These are phyloP conservation scores for Cyclotella choctawhatcheeana DNA, from an alignment of 108 stramenopile genomes.

Conservation along the genomic window DNA sequence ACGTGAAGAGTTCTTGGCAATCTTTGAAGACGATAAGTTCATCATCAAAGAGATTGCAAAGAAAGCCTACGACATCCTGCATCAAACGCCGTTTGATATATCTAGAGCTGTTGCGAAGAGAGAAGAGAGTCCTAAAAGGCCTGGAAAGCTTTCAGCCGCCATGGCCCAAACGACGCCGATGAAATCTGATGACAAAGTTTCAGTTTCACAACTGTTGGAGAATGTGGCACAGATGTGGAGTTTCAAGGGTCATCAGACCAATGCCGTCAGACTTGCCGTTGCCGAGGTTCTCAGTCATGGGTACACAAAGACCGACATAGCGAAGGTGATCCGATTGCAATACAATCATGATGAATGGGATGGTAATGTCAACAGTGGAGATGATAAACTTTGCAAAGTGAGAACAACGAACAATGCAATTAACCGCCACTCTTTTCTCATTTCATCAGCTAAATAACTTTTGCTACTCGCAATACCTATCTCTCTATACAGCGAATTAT, in stretches of 20 bases:
- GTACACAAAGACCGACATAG: slow-evolving; percentile 7
- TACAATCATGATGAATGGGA: not conserved
- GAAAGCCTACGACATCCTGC: slow-evolving; percentile 1
- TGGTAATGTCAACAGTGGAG: slow-evolving; percentile 4
- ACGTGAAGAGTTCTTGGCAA: slow-evolving; percentile 17
- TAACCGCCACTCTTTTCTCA: not conserved
- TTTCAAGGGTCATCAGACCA: slow-evolving; percentile 8
- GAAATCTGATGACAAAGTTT: not conserved
- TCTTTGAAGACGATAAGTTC: slow-evolving; percentile 23
- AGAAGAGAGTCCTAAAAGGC: not conserved
- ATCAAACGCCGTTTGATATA: slow-evolving; percentile 14
- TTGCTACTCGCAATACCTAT: too few species aligned
- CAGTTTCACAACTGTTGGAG: not conserved
- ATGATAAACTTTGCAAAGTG: slow-evolving; percentile 8
- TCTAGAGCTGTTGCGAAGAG: slow-evolving; percentile 3
- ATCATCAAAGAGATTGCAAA: slow-evolving; percentile 20
- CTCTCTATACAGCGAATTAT: slow-evolving; percentile 8
- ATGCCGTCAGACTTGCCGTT: not conserved
- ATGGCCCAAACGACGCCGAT: not conserved
- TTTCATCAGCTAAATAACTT: not conserved
- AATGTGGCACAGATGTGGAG: slow-evolving; percentile 8
- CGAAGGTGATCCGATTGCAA: slow-evolving; percentile 4
- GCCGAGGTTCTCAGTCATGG: slow-evolving; percentile 4
- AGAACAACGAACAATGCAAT: too few species aligned
- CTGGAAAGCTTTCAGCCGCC: not conserved